Percentiles rank a stretch among this genome's conserved stretches.
Conservation (phyloP, 768 basidiomycete species). For the Auricularia cornea region DNA sequence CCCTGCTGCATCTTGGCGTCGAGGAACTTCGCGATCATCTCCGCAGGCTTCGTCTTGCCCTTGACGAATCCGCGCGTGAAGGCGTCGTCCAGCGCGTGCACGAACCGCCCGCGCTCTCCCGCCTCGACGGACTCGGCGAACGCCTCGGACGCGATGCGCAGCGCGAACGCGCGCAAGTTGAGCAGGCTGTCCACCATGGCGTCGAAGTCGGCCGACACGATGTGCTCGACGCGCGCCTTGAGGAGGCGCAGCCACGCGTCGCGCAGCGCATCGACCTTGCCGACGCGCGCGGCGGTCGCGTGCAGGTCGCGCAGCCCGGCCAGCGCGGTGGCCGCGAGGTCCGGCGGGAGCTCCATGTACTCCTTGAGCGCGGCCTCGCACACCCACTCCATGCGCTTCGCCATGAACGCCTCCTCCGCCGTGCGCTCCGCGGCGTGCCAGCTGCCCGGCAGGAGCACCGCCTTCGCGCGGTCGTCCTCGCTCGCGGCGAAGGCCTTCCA, state of each 20-base stretch:
- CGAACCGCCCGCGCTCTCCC: not conserved
- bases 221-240: conserved; percentile 49
- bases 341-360: not conserved
- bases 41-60: conserved; percentile 75
- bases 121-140: conserved; percentile 35
- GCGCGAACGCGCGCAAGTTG: conserved; percentile 52
- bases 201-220: conserved; percentile 51
- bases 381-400: conserved; percentile 35
- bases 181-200: conserved; percentile 78
- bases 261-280: conserved; percentile 43
- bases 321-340: conserved; percentile 28
- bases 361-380: conserved; percentile 29
- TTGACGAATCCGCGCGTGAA: conserved; percentile 69
- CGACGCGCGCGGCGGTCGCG: conserved; percentile 50
- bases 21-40: conserved; percentile 87
- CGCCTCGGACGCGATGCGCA: conserved; percentile 38
- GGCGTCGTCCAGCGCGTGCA: conserved; percentile 34
- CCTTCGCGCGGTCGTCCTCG: conserved; percentile 48
- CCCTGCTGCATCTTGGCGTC: conserved; percentile 84
- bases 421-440: conserved; percentile 43
- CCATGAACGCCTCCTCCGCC: conserved; percentile 46
- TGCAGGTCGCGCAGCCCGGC: conserved; percentile 47
- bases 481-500: conserved; percentile 39
- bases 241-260: conserved; percentile 29
- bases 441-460: conserved; percentile 41